Evolutionary conservation across 441 rosid genomes (phyloP).

Genomic region (Euphorbia celastroides): DNA sequence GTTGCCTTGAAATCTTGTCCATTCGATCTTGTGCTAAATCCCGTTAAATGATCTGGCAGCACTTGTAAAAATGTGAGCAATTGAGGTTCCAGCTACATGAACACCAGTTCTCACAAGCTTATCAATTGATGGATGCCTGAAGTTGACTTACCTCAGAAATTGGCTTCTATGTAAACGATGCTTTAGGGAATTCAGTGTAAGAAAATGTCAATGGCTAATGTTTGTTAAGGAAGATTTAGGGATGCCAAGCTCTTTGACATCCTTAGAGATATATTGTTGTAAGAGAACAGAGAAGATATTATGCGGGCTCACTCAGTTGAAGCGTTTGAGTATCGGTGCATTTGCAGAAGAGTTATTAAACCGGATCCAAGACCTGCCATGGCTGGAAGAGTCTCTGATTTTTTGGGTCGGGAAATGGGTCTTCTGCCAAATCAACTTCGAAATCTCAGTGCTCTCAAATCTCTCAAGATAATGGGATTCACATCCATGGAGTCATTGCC

Average conservation of each 20-base stretch:
- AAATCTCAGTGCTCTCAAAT: too few species aligned
- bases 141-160: not conserved
- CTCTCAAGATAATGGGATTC: too few species aligned
- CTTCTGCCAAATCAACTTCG: too few species aligned
- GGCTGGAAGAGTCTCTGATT: too few species aligned
- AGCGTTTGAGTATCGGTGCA: too few species aligned
- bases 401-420: too few species aligned
- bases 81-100: not conserved
- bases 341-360: too few species aligned
- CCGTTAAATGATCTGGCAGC: not conserved
- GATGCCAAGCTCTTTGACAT: not conserved
- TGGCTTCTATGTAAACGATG: not conserved
- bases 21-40: too few species aligned
- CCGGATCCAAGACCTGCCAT: too few species aligned
- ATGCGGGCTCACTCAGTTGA: not conserved
- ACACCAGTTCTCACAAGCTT: not conserved
- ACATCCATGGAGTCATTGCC: too few species aligned
- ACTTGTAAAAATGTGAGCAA: slow-evolving; percentile 7
- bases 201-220: not conserved
- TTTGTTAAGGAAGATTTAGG: not conserved
- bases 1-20: too few species aligned
- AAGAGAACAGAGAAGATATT: not conserved
- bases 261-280: not conserved
- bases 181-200: not conserved
- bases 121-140: not conserved